These are phyloP conservation scores for Phyllostachys edulis DNA, from an alignment of 176 grass and related monocot genomes.

Conservation along the genomic window DNA sequence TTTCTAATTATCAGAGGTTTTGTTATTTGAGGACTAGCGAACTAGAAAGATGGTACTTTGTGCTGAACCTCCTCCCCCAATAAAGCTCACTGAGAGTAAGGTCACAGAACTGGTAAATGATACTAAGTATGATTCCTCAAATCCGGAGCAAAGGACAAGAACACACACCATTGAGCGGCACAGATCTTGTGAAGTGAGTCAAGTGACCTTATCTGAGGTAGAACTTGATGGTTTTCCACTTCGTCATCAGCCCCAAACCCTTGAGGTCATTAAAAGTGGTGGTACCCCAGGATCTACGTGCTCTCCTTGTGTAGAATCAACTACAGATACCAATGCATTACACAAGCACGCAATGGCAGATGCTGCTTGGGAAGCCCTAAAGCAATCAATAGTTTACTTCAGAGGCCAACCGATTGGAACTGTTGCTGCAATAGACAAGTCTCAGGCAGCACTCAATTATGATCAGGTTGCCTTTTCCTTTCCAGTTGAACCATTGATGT, in stretches of 20 bases:
- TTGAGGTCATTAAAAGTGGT: conserved; percentile 38
- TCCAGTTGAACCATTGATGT: not conserved
- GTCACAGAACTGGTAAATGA: conserved; percentile 21
- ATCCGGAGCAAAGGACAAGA: conserved; percentile 49
- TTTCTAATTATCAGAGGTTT: conserved; percentile 10
- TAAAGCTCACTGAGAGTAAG: conserved; percentile 9
- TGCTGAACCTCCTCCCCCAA: not conserved
- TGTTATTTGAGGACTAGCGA: not conserved
- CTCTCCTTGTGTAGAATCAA: conserved; percentile 28
- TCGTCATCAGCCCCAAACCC: conserved; percentile 16
- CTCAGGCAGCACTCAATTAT: conserved; percentile 79
- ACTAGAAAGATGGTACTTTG: conserved; percentile 35
- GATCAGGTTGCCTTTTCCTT: conserved; percentile 69
- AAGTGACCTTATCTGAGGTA: conserved; percentile 35
- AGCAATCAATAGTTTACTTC: conserved; percentile 61
- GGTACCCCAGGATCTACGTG: conserved; percentile 14
- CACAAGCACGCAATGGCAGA: conserved; percentile 42
- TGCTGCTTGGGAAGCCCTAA: conserved; percentile 88
- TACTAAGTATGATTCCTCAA: conserved; percentile 43
- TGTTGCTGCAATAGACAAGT: conserved; percentile 79
- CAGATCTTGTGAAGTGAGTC: conserved; percentile 51
- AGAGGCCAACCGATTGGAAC: conserved; percentile 70
- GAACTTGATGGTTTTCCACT: conserved; percentile 11
- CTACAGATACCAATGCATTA: conserved; percentile 23
- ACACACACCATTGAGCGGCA: conserved; percentile 46